These are phyloP conservation scores for Oryza punctata DNA, from an alignment of 176 grass and related monocot species.

Conservation along the genomic window DNA sequence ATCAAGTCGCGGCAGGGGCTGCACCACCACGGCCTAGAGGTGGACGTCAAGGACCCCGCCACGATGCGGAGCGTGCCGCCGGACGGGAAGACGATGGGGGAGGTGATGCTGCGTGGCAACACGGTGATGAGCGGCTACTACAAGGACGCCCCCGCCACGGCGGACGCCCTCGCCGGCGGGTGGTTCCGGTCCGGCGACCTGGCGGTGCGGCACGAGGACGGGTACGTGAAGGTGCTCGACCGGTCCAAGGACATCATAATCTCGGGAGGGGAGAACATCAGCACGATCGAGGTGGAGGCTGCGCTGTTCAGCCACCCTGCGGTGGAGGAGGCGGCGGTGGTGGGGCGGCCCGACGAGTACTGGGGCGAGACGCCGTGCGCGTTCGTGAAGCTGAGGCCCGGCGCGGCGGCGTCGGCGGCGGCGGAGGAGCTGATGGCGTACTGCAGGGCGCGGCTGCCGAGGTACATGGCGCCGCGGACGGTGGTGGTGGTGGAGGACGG, in stretches of 20 bases:
- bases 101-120: slow-evolving; percentile 90
- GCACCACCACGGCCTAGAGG: slow-evolving; percentile 67
- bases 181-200: slow-evolving; percentile 76
- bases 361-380: slow-evolving; percentile 97
- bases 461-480: slow-evolving; percentile 75
- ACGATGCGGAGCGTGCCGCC: slow-evolving; percentile 67
- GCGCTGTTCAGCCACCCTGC: slow-evolving; percentile 71
- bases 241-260: slow-evolving; percentile 91
- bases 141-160: slow-evolving; percentile 65
- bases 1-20: slow-evolving; percentile 83
- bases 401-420: not conserved
- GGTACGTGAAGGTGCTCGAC: slow-evolving; percentile 77
- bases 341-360: slow-evolving; percentile 67
- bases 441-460: slow-evolving; percentile 60
- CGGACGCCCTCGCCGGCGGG: slow-evolving; percentile 56
- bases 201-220: slow-evolving; percentile 64
- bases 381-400: slow-evolving; percentile 58
- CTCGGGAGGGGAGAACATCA: slow-evolving; percentile 94
- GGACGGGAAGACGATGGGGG: slow-evolving; percentile 71
- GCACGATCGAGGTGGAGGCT: slow-evolving; percentile 84
- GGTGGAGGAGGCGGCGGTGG: slow-evolving; percentile 71
- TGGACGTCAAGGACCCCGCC: slow-evolving; percentile 75
- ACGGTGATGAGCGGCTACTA: slow-evolving; percentile 92
- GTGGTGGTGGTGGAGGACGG: slow-evolving; percentile 62
- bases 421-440: slow-evolving; percentile 70